Evolutionary conservation across 176 grass and related monocot genomes (phyloP), one percentile per base, ranked within the genome.

Genomic region (Avena insularis): DNA sequence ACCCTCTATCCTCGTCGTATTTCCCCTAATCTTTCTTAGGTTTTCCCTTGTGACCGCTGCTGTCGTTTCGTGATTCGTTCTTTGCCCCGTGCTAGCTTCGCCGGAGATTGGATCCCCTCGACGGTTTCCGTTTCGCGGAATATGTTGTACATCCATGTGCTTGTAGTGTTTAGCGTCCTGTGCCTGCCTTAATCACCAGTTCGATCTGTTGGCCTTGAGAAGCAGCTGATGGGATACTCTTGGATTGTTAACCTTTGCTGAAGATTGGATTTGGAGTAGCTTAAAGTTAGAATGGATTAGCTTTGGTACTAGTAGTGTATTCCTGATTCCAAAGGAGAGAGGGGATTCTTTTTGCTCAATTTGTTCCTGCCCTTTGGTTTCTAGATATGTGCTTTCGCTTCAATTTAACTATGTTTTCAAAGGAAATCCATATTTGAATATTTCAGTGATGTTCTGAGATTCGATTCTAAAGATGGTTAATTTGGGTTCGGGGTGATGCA

Each of bases 231-330:
- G 58, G 40, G 40, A 7, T 51, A 3, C 5, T 58, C 66, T 79
- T 61, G 17, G 36, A 14, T 47, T 84, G 64, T 14, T 63, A 45
- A 12, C 2, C 12, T 66, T 59, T 53, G 16, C 6, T 27, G n/a
- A n/a, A 20, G 14, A 33, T 66, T 50, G 48, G 59, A 68, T 65
- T 57, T 66, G 45, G 51, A 29, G 71, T 70, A 78, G 62, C 71
- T 71, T 29, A 7, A 33, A 66, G 27, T 31, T 20, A 47, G 79
- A 33, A 49, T 3, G 12, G 4, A 57, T 47, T 53, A 55, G 46
- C 36, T 64, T 40, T 25, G 38, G 10, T 35, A n/a, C 4, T 55
- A 11, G 4, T 54, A 73, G n/a, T 47, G 4, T 56, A 1, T n/a
- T n/a, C 23, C 46, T 59, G 2, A 10, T 8, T 81, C 16, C 4